phyloP scores from a whole-genome alignment of 2,329 filamentous ascomycete species.

The Nectriaceae sp. region DNA sequence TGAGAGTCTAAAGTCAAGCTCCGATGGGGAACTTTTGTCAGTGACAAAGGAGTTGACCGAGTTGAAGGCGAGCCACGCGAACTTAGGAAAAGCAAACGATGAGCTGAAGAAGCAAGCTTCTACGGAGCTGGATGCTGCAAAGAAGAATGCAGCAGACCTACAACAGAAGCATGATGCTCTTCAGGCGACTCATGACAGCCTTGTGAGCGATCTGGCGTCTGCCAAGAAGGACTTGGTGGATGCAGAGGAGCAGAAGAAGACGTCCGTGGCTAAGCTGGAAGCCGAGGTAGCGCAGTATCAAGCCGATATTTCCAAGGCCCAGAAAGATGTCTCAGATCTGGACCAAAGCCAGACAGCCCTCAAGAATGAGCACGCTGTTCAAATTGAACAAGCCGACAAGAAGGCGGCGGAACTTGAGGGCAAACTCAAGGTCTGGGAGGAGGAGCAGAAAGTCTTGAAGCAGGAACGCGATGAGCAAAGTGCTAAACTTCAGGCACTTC shows the following conservation, averaged over 20 bases:
- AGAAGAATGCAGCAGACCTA: slow-evolving; percentile 31
- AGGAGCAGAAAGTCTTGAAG: slow-evolving; percentile 22
- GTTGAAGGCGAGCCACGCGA: slow-evolving; percentile 27
- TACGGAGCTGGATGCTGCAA: slow-evolving; percentile 31
- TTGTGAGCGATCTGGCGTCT: slow-evolving; percentile 28
- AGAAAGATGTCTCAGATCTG: slow-evolving; percentile 27
- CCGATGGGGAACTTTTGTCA: background rate
- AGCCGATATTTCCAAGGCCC: slow-evolving; percentile 21
- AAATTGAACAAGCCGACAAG: slow-evolving; percentile 8
- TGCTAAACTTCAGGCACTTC: slow-evolving; percentile 21
- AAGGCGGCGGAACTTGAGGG: slow-evolving; percentile 18
- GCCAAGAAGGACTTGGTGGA: slow-evolving; percentile 33
- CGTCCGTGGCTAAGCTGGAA: slow-evolving; percentile 22
- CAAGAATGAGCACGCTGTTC: slow-evolving; percentile 2
- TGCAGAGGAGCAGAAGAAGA: slow-evolving; percentile 21
- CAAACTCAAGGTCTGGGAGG: slow-evolving; percentile 26
- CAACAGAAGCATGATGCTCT: slow-evolving; percentile 30
- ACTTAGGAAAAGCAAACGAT: slow-evolving; percentile 24
- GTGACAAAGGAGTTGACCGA: background rate
- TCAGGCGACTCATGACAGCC: slow-evolving; percentile 22
- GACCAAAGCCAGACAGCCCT: slow-evolving; percentile 15
- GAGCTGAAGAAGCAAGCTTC: slow-evolving; percentile 34
- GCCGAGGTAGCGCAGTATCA: slow-evolving; percentile 19
- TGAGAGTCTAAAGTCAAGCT: background rate
- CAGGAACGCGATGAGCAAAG: slow-evolving; percentile 22